Base-by-base conservation (phyloP, 2,329 filamentous ascomycete species). In the Samsoniella hepiali region DNA sequence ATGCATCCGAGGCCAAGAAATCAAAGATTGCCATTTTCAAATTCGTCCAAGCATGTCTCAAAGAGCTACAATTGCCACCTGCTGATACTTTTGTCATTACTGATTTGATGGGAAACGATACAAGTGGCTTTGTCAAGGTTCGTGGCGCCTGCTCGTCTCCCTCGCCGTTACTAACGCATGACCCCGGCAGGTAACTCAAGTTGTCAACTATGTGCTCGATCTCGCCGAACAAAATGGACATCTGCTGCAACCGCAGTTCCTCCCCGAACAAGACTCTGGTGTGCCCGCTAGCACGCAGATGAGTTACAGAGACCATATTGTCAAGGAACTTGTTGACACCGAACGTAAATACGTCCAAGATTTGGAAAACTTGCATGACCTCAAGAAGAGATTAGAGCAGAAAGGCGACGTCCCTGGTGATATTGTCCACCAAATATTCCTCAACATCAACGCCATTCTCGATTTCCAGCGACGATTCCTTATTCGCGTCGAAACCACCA, bases 331-430 rank as follows among this genome's bases (percentile, higher is more conserved):
- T 54, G 90, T 99, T 63, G 91, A 94, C 70, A 98, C 94, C 1
- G 95, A 99, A 77, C 88, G 95, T 66, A 97, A 97, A 77, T 99
- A 99, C 70, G 95, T 98, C 4, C 93, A 98, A 74, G 95, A 99
- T 79, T 79, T 99, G 60, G 94, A 98, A 74, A 94, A 97, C 69
- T 77, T 99, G 42, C 93, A 98, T 74, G 89, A 93, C 57, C 84
- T 98, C 72, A 98, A 97, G 78, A 94, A 91, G 77, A 86, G 89
- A 31, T 82, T 98, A 62, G 93, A 97, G 70, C 90, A 96, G 73
- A 93, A 89, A 68, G 93, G 93, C 44, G 87, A 92, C 44, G 87
- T 98, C 67, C 90, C 91, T 2, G 94, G 95, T 61, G 95, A 99
- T 73, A 86, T 89, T 10, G 89, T 97, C 29, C 93, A 98, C 77